Evolutionary conservation across 768 basidiomycete species (phyloP), one percentile per base, ranked within the genome.

Genomic region (Lactarius evosmus): DNA sequence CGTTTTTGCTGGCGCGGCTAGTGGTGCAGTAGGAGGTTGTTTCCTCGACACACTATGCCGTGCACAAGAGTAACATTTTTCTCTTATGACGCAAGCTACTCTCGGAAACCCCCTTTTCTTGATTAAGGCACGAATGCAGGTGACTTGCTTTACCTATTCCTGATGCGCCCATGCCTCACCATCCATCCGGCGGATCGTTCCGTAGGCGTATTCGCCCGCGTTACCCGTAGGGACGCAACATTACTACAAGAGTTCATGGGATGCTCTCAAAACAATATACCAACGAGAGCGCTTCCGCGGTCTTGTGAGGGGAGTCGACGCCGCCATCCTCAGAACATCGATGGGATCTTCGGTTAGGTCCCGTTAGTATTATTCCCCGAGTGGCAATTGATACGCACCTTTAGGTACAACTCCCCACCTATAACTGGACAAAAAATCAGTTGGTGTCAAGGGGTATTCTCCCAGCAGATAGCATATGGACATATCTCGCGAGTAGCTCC

Each of bases 51-150:
- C 25, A 16, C 51, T 54, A 40, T 60, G 19, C n/a, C 49, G 46
- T 61, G 41, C 30, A 16, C 40, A 2, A 16, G 25, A 29, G 46
- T 60, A 41, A 49, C 60, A 12, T 44, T 7, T 41, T 17, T 58
- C 14, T 14, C 17, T 55, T 22, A 38, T 38, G 7, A 38, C 44
- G 5, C 44, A 63, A 90, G 90, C 90, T 0, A 80, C 82, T 56
- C 75, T 95, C 49, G 95, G 94, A 46, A 96, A 93, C 73, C 95
- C 95, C 0, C 77, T 97, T 14, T 99, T 97, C 76, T 79, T 99
- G 61, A 86, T 99, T 72, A 99, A 99, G 77, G 97, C 97, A 6
- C 85, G 97, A 51, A 98, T 99, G 90, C 97, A 99, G 82, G 89
- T 88, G 19, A 55, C 75, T 50, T 14, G 52, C 74, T 49, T 19